Base-by-base conservation (phyloP, 2,329 filamentous ascomycete species). In the Diaporthe sp. region DNA sequence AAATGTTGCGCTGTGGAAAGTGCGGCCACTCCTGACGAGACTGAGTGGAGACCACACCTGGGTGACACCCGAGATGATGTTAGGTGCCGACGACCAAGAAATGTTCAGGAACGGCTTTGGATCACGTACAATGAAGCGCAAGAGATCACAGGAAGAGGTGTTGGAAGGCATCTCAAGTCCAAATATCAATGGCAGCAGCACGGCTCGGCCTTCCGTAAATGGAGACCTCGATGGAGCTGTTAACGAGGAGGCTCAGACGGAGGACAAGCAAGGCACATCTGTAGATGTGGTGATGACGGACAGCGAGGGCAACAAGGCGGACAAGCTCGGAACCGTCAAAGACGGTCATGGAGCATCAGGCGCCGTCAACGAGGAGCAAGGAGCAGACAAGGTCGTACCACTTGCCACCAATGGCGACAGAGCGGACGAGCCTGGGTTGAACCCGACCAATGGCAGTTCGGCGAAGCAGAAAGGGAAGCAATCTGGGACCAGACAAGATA, bases 11-110 rank as follows among this genome's bases (percentile, higher is more conserved):
- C 85, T 96, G 15, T 94, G 93, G 90, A 92, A 91, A 79, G 92
- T 95, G 62, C 95, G 95, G 81, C 91, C 93, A 78, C 85, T 97
- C 70, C 88, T 95, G 78, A 94, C 93, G 44, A 90, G 91, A 78
- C 88, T 97, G 12, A 91, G 93, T 67, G 95, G 95, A 44, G 95
- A 97, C 82, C 90, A 92, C 77, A 91, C 90, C 19, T 93, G 92
- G 91, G 88, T 89, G 60, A 91, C 91, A 10, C 92, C 91, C 80
- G 87, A 88, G 62, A 85, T 87, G 78, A 89, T 93, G 84, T 84
- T 92, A 51, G 88, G 88, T 0, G 85, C 88, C 7, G 86, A 90
- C 78, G 91, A 93, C 79, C 83, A 87, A 72, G 86, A 89, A 49
- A 82, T 92, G 2, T 93, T 89, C 77, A 86, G 86, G 67, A 86